Evolutionary conservation across 805 yeast species (phyloP).

Genomic region (Kodamaea kaohsiungensis): DNA sequence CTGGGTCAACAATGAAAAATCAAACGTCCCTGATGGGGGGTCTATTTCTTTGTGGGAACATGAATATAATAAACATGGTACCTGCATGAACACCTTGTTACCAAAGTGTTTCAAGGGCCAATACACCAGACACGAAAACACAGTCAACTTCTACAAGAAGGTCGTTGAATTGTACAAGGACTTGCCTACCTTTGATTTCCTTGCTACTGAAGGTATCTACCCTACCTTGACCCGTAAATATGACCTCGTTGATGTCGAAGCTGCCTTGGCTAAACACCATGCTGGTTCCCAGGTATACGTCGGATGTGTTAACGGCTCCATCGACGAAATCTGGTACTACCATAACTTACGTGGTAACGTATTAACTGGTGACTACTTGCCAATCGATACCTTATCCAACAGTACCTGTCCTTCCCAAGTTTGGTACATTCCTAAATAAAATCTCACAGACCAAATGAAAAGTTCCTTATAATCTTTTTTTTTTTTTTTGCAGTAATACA

Average conservation of each 20-base stretch:
- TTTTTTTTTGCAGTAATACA: not conserved
- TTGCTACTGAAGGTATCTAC: slow-evolving; percentile 35
- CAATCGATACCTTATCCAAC: slow-evolving; percentile 54
- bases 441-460: not conserved
- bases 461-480: not conserved
- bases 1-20: slow-evolving; percentile 26
- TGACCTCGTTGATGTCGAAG: slow-evolving; percentile 29
- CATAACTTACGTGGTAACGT: slow-evolving; percentile 75
- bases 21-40: slow-evolving; percentile 25
- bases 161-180: slow-evolving; percentile 27
- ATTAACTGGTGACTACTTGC: slow-evolving; percentile 53
- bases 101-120: slow-evolving; percentile 37
- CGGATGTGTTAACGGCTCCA: slow-evolving; percentile 36
- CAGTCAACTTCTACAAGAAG: slow-evolving; percentile 33
- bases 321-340: slow-evolving; percentile 79
- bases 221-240: slow-evolving; percentile 37
- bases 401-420: slow-evolving; percentile 66
- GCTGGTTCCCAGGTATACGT: slow-evolving; percentile 35
- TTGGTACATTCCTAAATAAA: slow-evolving; percentile 18
- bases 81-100: slow-evolving; percentile 39
- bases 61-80: slow-evolving; percentile 46
- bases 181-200: slow-evolving; percentile 38
- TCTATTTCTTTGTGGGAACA: slow-evolving; percentile 41
- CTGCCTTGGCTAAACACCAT: slow-evolving; percentile 33
- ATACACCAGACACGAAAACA: slow-evolving; percentile 30